These are phyloP conservation scores for Vigna hirtella DNA, from an alignment of 306 rosid genomes.

Conservation along the genomic window DNA sequence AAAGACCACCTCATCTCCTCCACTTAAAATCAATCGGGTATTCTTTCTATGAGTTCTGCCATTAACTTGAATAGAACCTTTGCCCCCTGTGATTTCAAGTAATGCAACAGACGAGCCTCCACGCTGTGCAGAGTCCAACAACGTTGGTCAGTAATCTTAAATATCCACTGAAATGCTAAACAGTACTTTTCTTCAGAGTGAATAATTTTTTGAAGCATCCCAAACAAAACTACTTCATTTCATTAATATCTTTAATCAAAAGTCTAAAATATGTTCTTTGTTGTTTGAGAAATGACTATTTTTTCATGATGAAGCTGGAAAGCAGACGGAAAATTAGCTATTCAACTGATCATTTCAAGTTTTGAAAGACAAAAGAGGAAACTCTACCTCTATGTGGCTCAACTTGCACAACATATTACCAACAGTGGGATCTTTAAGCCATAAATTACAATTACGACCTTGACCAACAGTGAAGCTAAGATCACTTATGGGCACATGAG, in stretches of 20 bases:
- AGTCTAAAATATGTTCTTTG: background rate
- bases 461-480: slow-evolving; percentile 80
- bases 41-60: slow-evolving; percentile 62
- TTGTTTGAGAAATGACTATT: background rate
- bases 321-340: slow-evolving; percentile 22
- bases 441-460: slow-evolving; percentile 78
- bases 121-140: slow-evolving; percentile 59
- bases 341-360: slow-evolving; percentile 32
- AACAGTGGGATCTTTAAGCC: slow-evolving; percentile 71
- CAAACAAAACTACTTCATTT: background rate
- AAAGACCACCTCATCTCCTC: slow-evolving; percentile 94
- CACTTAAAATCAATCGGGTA: slow-evolving; percentile 62
- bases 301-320: slow-evolving; percentile 29
- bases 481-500: slow-evolving; percentile 63
- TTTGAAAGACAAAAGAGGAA: slow-evolving; percentile 35
- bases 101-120: slow-evolving; percentile 72
- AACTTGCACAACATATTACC: slow-evolving; percentile 78
- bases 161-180: background rate
- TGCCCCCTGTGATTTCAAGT: slow-evolving; percentile 78
- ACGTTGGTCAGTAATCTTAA: slow-evolving; percentile 39
- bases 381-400: slow-evolving; percentile 80
- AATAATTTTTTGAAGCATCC: slow-evolving; percentile 26
- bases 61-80: slow-evolving; percentile 80
- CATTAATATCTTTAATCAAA: slow-evolving; percentile 35
- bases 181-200: slow-evolving; percentile 22